Conservation (phyloP, 2,329 filamentous ascomycete species). For the Thielaviopsis populi region DNA sequence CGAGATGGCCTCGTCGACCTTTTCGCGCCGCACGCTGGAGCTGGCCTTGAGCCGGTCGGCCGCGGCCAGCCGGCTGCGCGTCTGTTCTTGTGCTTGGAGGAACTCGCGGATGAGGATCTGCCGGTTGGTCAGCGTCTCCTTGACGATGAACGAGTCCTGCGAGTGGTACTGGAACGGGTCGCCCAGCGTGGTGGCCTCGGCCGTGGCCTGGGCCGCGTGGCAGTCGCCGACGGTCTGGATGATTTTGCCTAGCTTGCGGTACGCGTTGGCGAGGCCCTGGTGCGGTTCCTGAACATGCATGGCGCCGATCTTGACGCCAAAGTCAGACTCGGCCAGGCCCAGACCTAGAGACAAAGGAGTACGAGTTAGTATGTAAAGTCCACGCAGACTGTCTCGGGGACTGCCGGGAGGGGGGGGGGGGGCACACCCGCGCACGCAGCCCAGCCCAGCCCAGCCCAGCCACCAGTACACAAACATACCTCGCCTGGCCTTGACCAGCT, state of each 20-base stretch:
- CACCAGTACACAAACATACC: slow-evolving; percentile 41
- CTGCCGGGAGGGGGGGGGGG: too few species aligned
- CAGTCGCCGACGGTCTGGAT: slow-evolving; percentile 90
- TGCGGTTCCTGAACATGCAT: slow-evolving; percentile 89
- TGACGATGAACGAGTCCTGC: slow-evolving; percentile 91
- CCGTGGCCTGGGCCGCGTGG: slow-evolving; percentile 90
- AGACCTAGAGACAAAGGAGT: slow-evolving; percentile 64
- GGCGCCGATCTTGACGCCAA: slow-evolving; percentile 74
- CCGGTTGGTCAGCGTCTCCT: slow-evolving; percentile 93
- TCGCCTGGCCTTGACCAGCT: slow-evolving; percentile 78
- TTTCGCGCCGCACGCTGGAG: slow-evolving; percentile 77
- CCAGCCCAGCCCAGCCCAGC: too few species aligned
- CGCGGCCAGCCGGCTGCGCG: slow-evolving; percentile 66
- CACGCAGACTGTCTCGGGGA: too few species aligned
- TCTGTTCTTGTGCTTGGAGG: slow-evolving; percentile 73
- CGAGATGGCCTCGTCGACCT: slow-evolving; percentile 93
- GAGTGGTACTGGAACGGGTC: slow-evolving; percentile 93
- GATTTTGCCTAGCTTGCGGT: slow-evolving; percentile 85
- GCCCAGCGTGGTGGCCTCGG: slow-evolving; percentile 84
- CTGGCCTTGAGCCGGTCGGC: slow-evolving; percentile 79
- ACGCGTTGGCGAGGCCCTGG: slow-evolving; percentile 72
- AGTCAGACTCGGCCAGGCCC: slow-evolving; percentile 80
- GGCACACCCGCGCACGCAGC: too few species aligned
- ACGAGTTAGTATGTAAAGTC: too few species aligned
- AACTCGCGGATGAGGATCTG: slow-evolving; percentile 92